A percentile compares a stretch with the other conserved stretches of the same genome.
These are phyloP conservation scores for Neurospora tetrasperma DNA, from an alignment of 495 filamentous ascomycete genomes.

Conservation along the genomic window DNA sequence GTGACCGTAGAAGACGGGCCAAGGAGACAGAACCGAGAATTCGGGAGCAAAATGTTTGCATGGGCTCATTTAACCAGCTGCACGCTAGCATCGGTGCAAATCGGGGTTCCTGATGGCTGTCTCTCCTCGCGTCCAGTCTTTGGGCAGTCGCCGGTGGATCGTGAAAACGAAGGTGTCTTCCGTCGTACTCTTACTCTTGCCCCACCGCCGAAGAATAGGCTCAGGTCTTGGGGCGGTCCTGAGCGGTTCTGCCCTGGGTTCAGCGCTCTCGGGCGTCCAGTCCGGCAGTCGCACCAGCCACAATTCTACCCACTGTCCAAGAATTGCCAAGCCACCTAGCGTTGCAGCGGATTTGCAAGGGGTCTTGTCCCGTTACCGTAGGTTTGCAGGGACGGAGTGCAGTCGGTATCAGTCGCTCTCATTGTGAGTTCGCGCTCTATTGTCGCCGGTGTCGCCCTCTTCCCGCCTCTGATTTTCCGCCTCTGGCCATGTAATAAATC, in stretches of 20 bases:
- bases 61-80: not conserved
- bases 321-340: not conserved
- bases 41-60: not conserved
- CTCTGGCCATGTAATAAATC: not conserved
- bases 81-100: not conserved
- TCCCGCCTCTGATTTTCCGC: slow-evolving; percentile 15
- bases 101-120: not conserved
- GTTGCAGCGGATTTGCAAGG: not conserved
- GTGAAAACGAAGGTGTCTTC: not conserved
- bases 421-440: slow-evolving; percentile 12
- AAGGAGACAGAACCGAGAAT: not conserved
- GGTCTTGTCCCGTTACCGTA: not conserved
- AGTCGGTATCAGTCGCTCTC: not conserved
- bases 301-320: slow-evolving; percentile 3
- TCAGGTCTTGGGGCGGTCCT: not conserved
- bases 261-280: slow-evolving; percentile 6
- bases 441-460: not conserved
- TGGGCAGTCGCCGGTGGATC: not conserved
- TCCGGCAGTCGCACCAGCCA: slow-evolving; percentile 13
- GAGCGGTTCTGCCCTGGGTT: not conserved
- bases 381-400: not conserved
- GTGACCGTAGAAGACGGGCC: not conserved
- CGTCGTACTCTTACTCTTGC: not conserved
- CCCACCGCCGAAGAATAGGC: not conserved
- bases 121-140: not conserved